Evolutionary conservation across 2,329 filamentous ascomycete species (phyloP).

Genomic region (Penicillium digitatum): DNA sequence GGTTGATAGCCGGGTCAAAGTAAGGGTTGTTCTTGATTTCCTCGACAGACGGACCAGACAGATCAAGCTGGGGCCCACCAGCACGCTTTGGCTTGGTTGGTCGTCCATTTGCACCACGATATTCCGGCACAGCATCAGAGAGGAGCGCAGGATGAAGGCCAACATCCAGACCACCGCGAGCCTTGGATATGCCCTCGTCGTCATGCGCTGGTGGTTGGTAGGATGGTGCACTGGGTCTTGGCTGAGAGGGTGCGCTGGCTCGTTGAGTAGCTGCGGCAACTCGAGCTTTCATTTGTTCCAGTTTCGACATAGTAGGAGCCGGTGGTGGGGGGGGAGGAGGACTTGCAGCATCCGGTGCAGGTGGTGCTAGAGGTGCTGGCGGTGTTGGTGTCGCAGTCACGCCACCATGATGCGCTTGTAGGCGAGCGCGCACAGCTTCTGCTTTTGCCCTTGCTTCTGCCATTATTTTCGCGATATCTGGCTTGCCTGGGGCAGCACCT

Average conservation of each 20-base stretch:
- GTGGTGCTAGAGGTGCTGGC: constrained; percentile 19
- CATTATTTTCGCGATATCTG: constrained; percentile 47
- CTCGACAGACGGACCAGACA: constrained; percentile 55
- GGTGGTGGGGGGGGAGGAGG: constrained; percentile 34
- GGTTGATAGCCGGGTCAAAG: constrained; percentile 66
- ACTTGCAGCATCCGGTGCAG: constrained; percentile 32
- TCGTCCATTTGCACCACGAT: constrained; percentile 39
- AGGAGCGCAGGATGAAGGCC: constrained; percentile 73
- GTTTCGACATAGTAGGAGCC: constrained; percentile 55
- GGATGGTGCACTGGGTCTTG: constrained; percentile 43
- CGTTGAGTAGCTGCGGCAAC: constrained; percentile 68
- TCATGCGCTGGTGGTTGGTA: constrained; percentile 45
- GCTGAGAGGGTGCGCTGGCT: constrained; percentile 40
- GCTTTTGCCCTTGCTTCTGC: constrained; percentile 49
- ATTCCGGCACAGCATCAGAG: constrained; percentile 46
- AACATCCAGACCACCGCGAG: constrained; percentile 66
- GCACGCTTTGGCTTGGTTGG: constrained; percentile 53
- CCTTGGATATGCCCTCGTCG: constrained; percentile 49
- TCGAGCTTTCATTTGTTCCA: constrained; percentile 74
- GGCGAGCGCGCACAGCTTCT: constrained; percentile 46
- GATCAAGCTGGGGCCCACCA: constrained; percentile 49
- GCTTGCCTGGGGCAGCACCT: constrained; percentile 32
- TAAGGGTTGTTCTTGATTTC: constrained; percentile 72
- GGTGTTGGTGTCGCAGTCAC: constrained; percentile 24
- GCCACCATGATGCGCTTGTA: constrained; percentile 40